Conservation (phyloP, 352 stramenopile genomes). For the Globisporangium cederbergense region DNA sequence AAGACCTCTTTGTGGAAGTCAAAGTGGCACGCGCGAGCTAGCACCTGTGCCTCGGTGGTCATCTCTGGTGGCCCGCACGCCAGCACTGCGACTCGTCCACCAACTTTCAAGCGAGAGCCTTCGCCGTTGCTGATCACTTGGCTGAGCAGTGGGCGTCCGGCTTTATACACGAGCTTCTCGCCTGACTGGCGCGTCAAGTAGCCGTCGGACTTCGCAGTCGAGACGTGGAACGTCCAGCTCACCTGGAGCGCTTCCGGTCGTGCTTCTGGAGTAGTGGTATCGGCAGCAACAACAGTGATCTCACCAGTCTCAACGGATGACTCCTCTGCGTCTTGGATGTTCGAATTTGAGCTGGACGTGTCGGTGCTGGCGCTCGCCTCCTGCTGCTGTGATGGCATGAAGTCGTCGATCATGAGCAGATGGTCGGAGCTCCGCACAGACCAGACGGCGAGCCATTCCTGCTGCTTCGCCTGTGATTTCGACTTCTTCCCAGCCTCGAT, state of each 20-base stretch:
- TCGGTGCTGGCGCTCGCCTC: constrained; percentile 21
- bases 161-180: constrained; percentile 48
- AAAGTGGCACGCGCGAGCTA: constrained; percentile 63
- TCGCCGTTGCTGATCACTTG: constrained; percentile 58
- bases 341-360: constrained; percentile 17
- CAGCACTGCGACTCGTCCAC: constrained; percentile 60
- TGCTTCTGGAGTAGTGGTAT: background rate
- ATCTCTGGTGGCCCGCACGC: constrained; percentile 73
- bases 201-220: constrained; percentile 39
- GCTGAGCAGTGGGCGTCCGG: constrained; percentile 56
- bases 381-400: constrained; percentile 54
- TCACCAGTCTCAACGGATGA: constrained; percentile 16
- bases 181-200: constrained; percentile 45
- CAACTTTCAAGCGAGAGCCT: constrained; percentile 43
- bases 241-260: constrained; percentile 34
- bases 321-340: constrained; percentile 49
- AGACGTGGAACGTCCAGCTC: constrained; percentile 66
- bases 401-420: constrained; percentile 70
- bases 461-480: constrained; percentile 18
- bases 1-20: constrained; percentile 87
- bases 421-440: constrained; percentile 53
- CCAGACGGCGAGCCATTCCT: constrained; percentile 62
- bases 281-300: background rate
- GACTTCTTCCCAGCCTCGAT: constrained; percentile 15
- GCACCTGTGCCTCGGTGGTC: constrained; percentile 56